A percentile compares a stretch with the other conserved stretches of the same genome.
Evolutionary conservation across 2,329 filamentous ascomycete genomes (phyloP).

Genomic region (Gaeumannomyces tritici): DNA sequence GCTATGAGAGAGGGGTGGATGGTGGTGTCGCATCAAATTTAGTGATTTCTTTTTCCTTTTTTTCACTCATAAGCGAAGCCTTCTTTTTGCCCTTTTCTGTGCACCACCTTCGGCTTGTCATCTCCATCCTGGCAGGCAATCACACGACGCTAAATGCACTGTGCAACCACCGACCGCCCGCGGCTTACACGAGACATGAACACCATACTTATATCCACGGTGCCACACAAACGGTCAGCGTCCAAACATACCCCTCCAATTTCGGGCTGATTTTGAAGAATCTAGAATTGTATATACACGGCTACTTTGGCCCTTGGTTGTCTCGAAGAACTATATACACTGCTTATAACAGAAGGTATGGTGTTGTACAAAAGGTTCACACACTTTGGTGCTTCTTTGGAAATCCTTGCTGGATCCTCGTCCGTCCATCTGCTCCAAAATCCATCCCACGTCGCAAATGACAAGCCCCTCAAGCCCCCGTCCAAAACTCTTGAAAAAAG

Average conservation of each 20-base stretch:
- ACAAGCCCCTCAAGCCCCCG: not conserved
- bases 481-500: not conserved
- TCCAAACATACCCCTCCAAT: too few species aligned
- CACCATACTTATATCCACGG: not conserved
- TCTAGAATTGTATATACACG: not conserved
- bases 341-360: not conserved
- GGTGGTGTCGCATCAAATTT: too few species aligned
- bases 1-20: conserved; percentile 17
- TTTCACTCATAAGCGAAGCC: too few species aligned
- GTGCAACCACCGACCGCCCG: too few species aligned
- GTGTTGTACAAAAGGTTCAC: not conserved
- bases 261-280: too few species aligned
- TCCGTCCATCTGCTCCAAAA: not conserved
- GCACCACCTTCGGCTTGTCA: too few species aligned
- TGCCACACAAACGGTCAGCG: not conserved
- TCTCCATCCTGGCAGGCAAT: too few species aligned
- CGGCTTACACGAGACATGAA: too few species aligned
- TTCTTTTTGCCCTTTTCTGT: too few species aligned
- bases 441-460: not conserved
- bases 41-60: too few species aligned
- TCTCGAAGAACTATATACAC: conserved; percentile 4
- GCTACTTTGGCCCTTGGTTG: not conserved
- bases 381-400: not conserved
- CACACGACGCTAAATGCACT: too few species aligned
- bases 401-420: too few species aligned